A percentile compares a stretch with the other conserved stretches of the same genome.
Evolutionary conservation across 768 basidiomycete genomes (phyloP).

Genomic region (Termitomyces heimii): DNA sequence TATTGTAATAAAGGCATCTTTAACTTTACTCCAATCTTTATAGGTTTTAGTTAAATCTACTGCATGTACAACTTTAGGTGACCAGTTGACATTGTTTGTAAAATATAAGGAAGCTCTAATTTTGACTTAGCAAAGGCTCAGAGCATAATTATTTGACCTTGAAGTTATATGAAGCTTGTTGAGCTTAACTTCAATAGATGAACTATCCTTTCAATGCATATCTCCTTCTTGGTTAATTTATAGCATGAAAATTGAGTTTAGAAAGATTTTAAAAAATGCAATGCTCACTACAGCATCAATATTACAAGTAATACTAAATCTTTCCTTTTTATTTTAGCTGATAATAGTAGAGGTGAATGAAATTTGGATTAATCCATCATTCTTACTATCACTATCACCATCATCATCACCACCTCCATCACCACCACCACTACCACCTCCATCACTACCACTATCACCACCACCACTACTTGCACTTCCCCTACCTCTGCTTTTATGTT

Average conservation of each 20-base stretch:
- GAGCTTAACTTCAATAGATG: not conserved
- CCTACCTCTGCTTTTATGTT: not conserved
- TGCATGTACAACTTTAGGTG: not conserved
- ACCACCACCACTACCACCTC: not conserved
- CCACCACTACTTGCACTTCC: no score
- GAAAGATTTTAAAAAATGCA: not conserved
- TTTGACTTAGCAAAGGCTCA: not conserved
- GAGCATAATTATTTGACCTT: not conserved
- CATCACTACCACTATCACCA: not conserved
- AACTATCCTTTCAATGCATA: not conserved
- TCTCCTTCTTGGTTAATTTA: not conserved
- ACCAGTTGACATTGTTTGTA: not conserved
- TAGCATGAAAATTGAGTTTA: not conserved
- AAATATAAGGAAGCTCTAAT: not conserved
- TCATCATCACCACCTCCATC: not conserved
- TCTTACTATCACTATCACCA: not conserved
- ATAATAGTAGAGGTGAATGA: not conserved
- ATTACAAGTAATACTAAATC: not conserved
- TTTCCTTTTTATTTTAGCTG: not conserved
- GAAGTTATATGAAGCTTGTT: not conserved
- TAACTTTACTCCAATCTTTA: not conserved
- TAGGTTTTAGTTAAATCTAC: not conserved
- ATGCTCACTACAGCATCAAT: not conserved
- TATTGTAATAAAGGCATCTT: not conserved
- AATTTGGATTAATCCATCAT: not conserved